phyloP scores from a whole-genome alignment of 2,329 filamentous ascomycete genomes.

The Cladosporium sp. region DNA sequence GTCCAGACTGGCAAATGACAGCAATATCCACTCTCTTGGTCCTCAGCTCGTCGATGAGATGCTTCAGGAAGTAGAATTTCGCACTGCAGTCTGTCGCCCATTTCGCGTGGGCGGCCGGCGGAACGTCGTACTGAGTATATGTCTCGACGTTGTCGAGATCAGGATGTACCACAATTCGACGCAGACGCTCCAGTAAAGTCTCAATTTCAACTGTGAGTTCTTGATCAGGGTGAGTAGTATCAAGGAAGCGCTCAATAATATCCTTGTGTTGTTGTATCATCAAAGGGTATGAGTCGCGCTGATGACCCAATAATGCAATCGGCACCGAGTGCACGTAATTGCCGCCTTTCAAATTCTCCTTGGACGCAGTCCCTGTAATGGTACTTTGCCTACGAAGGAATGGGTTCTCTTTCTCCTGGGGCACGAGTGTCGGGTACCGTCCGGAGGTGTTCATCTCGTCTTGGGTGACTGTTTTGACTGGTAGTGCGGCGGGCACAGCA shows the following conservation, averaged over 20 bases:
- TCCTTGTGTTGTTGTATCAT: constrained; percentile 20
- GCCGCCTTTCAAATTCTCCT: neutral
- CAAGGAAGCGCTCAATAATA: constrained; percentile 25
- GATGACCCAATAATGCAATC: constrained; percentile 25
- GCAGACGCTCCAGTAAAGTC: constrained; percentile 24
- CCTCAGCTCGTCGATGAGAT: constrained; percentile 27
- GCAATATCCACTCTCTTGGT: constrained; percentile 25
- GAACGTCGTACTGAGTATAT: constrained; percentile 24
- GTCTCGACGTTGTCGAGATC: constrained; percentile 33
- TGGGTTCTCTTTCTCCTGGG: constrained; percentile 13
- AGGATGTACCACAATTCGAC: constrained; percentile 27
- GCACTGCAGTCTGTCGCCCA: constrained; percentile 33
- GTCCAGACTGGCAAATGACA: constrained; percentile 27
- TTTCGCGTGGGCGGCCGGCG: constrained; percentile 24
- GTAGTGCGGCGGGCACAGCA: constrained; percentile 28
- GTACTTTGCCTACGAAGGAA: constrained; percentile 9
- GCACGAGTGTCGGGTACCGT: constrained; percentile 31
- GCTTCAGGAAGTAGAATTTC: constrained; percentile 35
- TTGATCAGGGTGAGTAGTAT: constrained; percentile 12
- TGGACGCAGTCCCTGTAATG: constrained; percentile 1
- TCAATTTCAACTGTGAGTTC: constrained; percentile 20
- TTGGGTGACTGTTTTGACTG: constrained; percentile 20
- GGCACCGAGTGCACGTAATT: constrained; percentile 24
- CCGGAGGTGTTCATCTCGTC: constrained; percentile 33
- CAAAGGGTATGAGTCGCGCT: constrained; percentile 30